Percentiles rank a stretch among this genome's conserved stretches.
Conservation (phyloP, 2,329 filamentous ascomycete species). For the Periconia sp. region DNA sequence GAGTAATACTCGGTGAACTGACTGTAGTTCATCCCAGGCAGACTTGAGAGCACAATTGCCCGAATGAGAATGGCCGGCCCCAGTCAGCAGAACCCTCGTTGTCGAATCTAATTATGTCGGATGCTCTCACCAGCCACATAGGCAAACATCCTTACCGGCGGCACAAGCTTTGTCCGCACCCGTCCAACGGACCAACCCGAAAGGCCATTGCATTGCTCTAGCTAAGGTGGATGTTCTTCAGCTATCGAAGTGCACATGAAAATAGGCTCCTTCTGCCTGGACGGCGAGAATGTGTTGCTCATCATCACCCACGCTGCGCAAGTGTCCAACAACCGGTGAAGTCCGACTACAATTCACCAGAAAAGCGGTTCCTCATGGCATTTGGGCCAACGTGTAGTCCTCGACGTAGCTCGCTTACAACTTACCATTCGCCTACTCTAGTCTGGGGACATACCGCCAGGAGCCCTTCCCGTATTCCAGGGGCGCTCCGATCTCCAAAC, state of each 20-base stretch:
- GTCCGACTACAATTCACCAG: slow-evolving; percentile 4
- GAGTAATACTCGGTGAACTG: no score
- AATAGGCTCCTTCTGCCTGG: slow-evolving; percentile 9
- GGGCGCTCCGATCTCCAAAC: no score
- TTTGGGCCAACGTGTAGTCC: slow-evolving; percentile 2
- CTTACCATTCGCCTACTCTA: slow-evolving; percentile 5
- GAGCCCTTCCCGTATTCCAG: background rate
- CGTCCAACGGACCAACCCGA: slow-evolving; percentile 13
- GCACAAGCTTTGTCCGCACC: slow-evolving; percentile 15
- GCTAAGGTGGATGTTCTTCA: slow-evolving; percentile 7
- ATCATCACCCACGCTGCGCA: slow-evolving; percentile 2
- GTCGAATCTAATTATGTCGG: slow-evolving; percentile 10
- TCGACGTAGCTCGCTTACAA: slow-evolving; percentile 1
- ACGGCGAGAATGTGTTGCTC: background rate
- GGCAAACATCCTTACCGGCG: slow-evolving; percentile 9
- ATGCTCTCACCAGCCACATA: slow-evolving; percentile 14
- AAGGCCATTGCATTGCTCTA: slow-evolving; percentile 1
- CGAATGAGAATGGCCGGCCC: slow-evolving; percentile 8
- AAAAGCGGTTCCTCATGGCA: background rate
- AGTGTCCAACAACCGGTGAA: slow-evolving; percentile 11
- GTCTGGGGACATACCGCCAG: background rate
- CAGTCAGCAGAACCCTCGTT: slow-evolving; percentile 19
- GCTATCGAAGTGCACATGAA: slow-evolving; percentile 1
- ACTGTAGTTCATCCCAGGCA: slow-evolving; percentile 14
- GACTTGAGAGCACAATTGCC: slow-evolving; percentile 16